Conservation (phyloP, 331 rosid genomes). For the Malus hybrid region DNA sequence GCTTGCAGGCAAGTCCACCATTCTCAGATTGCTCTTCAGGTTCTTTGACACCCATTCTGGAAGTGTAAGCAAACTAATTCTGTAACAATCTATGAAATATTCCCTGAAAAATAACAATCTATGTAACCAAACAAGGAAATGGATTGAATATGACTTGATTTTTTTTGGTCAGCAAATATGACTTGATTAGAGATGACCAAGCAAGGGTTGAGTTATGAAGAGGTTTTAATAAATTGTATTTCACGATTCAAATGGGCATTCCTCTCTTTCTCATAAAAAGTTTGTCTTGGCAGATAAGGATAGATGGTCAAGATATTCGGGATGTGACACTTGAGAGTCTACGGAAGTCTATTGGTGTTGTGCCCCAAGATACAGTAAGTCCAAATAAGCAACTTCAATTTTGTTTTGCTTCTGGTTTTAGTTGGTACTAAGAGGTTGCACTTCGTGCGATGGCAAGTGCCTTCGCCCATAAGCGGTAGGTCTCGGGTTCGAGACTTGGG, state of each 20-base stretch:
- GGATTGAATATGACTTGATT: background rate
- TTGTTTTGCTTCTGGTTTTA: background rate
- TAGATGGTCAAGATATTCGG: slow-evolving; percentile 81
- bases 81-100: background rate
- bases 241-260: background rate
- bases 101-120: background rate
- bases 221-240: background rate
- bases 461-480: too few relatives aligned
- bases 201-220: background rate
- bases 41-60: slow-evolving; percentile 83
- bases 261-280: background rate
- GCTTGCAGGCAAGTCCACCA: slow-evolving; percentile 89
- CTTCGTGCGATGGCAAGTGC: too few relatives aligned
- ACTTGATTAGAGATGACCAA: background rate
- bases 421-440: too few relatives aligned
- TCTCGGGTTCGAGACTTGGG: too few relatives aligned
- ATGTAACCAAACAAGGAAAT: background rate
- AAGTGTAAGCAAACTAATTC: slow-evolving; percentile 59
- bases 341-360: slow-evolving; percentile 82
- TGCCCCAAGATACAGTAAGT: slow-evolving; percentile 95
- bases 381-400: slow-evolving; percentile 3
- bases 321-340: slow-evolving; percentile 78
- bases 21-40: slow-evolving; percentile 93
- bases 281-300: slow-evolving; percentile 49
- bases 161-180: background rate